Evolutionary conservation across 306 rosid genomes (phyloP), one percentile per base, ranked within the genome.

Genomic region (Lathyrus sativus): DNA sequence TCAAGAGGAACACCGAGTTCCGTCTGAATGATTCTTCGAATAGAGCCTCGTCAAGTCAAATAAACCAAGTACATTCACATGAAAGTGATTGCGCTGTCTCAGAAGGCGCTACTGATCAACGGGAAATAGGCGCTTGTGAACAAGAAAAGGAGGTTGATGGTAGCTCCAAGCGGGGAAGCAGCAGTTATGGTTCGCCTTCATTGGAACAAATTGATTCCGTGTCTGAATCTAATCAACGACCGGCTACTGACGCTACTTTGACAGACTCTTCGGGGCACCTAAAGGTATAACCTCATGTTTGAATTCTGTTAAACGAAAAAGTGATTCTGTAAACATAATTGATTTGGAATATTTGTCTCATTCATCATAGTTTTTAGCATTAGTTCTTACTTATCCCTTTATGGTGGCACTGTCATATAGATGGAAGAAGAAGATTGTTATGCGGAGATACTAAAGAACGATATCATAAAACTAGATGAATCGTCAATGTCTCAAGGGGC

Each of bases 371-470:
- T 35, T 35, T 7, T 35, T 35, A 35, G 39, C 39, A 35, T 35
- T 35, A 3, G 14, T 5, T 60, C 17, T 62, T 35, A 53, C 10
- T 8, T 9, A n/a, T 9, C 4, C 60, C 11, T 51, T 11, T 8
- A 48, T 15, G 46, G 11, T 61, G 7, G 7, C 11, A 33, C 9
- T 9, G 29, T 59, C 38, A 61, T 74, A 67, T 76, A 92, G 96
- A 65, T 41, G 65, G 76, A 72, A 69, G 98, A 90, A 18, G 98
- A 89, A 11, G 96, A 93, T 51, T 85, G 82, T 33, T 93, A 59
- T 49, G 91, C 96, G 0, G 98, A 93, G 9, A 85, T 90, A 75
- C 80, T 92, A 14, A 92, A 90, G 50, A 84, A 92, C 41, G 98
- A 92, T 81, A 92, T 92, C 35, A 79, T 92, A 56, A 78, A 84